phyloP scores from a whole-genome alignment of 345 rosid species.

The Salix arbutifolia region DNA sequence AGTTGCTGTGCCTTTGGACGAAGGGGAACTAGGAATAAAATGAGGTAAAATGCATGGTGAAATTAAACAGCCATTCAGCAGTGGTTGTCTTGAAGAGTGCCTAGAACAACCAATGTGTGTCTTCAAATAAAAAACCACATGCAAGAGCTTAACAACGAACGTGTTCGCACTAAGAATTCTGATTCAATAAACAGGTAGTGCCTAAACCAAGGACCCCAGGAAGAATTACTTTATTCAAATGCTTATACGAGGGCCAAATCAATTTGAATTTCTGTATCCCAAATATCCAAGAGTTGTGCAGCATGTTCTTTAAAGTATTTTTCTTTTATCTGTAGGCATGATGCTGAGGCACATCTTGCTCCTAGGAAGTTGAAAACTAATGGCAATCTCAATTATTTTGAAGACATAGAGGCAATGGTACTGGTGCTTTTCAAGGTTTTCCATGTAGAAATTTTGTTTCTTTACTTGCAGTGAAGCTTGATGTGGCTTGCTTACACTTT shows the following conservation, averaged over 20 bases:
- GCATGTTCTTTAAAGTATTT: slow-evolving; percentile 11
- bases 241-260: not conserved
- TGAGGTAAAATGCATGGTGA: slow-evolving; percentile 29
- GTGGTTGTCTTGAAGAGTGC: slow-evolving; percentile 16
- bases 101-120: slow-evolving; percentile 29
- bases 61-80: slow-evolving; percentile 3
- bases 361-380: slow-evolving; percentile 39
- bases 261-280: not conserved
- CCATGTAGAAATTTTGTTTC: slow-evolving; percentile 4
- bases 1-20: slow-evolving; percentile 3
- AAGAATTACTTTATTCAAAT: not conserved
- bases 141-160: slow-evolving; percentile 21
- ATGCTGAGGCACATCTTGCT: slow-evolving; percentile 32
- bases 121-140: slow-evolving; percentile 29
- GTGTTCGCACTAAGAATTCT: slow-evolving; percentile 23
- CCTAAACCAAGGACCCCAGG: not conserved
- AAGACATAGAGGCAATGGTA: slow-evolving; percentile 72
- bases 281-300: not conserved
- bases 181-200: slow-evolving; percentile 34
- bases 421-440: slow-evolving; percentile 11
- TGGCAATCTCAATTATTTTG: slow-evolving; percentile 37
- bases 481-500: slow-evolving; percentile 14
- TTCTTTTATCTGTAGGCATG: slow-evolving; percentile 30
- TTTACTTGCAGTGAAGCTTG: slow-evolving; percentile 10
- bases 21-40: slow-evolving; percentile 17